Base-by-base conservation (phyloP, 2,329 filamentous ascomycete genomes). In the Cryphonectria parasitica region DNA sequence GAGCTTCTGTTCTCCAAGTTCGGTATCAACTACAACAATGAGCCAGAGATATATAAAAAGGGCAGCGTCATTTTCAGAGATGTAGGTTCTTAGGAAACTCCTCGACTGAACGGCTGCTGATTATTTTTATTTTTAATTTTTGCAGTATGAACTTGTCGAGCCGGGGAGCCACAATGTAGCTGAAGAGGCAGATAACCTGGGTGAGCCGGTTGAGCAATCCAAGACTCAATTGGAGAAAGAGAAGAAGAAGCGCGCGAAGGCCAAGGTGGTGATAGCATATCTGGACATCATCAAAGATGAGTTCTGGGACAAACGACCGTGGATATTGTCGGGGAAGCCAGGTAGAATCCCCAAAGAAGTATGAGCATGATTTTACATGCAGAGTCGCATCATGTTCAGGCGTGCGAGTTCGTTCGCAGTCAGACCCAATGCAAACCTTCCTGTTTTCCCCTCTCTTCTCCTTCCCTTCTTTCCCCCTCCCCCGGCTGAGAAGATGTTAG, bases 11-110 rank as follows among this genome's bases (percentile, higher is more conserved):
- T 96, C 80, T 92, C 90, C 1, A 87, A 87, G 36, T 98, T 97
- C 80, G 89, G 90, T 2, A 95, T 98, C 78, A 99, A 99, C 82
- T 99, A 99, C 82, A 99, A 99, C 81, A 96, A 97, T 75, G 96
- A 99, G 80, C 89, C 90, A 0, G 94, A 97, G 73, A 94, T 98
- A 22, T 97, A 89, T 80, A 96, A 91, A 80, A 99, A 98, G 79
- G 96, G 96, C 5, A 98, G 93, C 74, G 91, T 98, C 1, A 82
- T 98, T 6, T 96, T 95, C 79, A 88, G 95, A 76, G 92, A 96
- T 79, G 92, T 92, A 81, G 77, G 88, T 80, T 25, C 15, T 25
- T 15, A 28, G 8, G 43, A n/a, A 11, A n/a, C 25, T 11, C 49
- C 54, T 45, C 25, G 22, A 36, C 45, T 31, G 63, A 17, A 34